phyloP scores from a whole-genome alignment of 345 rosid species.

The Citrus inodora region DNA sequence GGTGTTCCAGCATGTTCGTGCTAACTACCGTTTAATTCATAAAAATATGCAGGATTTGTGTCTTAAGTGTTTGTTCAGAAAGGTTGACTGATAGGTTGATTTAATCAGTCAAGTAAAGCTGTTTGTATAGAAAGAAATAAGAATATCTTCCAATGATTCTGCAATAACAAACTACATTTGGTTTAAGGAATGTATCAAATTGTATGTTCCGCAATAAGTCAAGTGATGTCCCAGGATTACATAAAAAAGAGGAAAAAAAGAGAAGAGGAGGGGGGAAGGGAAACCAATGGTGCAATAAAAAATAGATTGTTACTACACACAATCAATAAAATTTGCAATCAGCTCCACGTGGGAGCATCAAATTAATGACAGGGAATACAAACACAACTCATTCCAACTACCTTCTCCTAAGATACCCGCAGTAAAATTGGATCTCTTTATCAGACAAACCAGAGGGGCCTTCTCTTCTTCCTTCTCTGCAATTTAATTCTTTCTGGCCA shows the following conservation, averaged over 20 bases:
- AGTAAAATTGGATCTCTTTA: slow-evolving; percentile 26
- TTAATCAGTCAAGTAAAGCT: background rate
- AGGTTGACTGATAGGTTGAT: background rate
- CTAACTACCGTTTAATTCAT: background rate
- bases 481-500: slow-evolving; percentile 22
- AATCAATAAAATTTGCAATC: slow-evolving; percentile 24
- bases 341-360: slow-evolving; percentile 15
- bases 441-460: background rate
- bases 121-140: background rate
- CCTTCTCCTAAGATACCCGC: background rate
- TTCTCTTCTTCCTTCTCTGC: slow-evolving; percentile 16
- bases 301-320: background rate
- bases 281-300: slow-evolving; percentile 12
- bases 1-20: background rate
- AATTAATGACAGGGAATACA: slow-evolving; percentile 11
- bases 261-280: background rate
- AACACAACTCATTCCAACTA: slow-evolving; percentile 15
- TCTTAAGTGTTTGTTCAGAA: background rate
- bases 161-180: background rate
- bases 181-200: slow-evolving; percentile 1
- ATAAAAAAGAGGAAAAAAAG: too few species aligned
- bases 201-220: slow-evolving; percentile 8
- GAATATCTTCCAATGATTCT: background rate
- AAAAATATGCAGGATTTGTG: background rate
- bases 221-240: background rate